Percentiles rank a stretch among this genome's conserved stretches.
These are phyloP conservation scores for Ilyonectria mors-panacis DNA, from an alignment of 2,329 filamentous ascomycete species.

Conservation along the genomic window DNA sequence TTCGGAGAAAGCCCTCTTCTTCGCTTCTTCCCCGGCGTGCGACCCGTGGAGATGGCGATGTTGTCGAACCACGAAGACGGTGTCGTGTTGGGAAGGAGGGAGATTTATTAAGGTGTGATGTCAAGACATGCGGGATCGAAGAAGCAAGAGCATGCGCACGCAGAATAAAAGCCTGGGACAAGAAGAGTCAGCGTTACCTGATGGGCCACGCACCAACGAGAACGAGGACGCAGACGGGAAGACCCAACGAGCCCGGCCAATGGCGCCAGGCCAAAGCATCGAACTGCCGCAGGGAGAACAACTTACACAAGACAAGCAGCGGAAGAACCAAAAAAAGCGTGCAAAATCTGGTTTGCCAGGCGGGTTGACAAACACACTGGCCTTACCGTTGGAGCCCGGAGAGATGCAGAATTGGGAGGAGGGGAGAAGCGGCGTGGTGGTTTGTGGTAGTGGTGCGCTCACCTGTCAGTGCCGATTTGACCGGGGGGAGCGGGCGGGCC, in stretches of 20 bases:
- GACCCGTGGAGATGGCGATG: slow-evolving; percentile 38
- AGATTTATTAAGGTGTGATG: slow-evolving; percentile 40
- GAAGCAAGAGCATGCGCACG: slow-evolving; percentile 36
- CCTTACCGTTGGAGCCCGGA: slow-evolving; percentile 29
- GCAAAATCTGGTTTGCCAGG: slow-evolving; percentile 23
- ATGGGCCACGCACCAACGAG: slow-evolving; percentile 26
- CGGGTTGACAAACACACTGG: slow-evolving; percentile 29
- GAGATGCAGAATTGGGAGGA: slow-evolving; percentile 23
- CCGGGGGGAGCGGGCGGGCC: slow-evolving; percentile 34
- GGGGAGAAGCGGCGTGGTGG: slow-evolving; percentile 25
- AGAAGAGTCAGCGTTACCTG: slow-evolving; percentile 39
- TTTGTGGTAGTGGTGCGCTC: slow-evolving; percentile 28
- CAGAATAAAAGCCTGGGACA: slow-evolving; percentile 39
- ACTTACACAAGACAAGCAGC: slow-evolving; percentile 32
- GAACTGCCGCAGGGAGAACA: slow-evolving; percentile 1
- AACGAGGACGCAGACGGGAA: slow-evolving; percentile 28
- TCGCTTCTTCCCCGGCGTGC: slow-evolving; percentile 38
- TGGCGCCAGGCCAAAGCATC: slow-evolving; percentile 30
- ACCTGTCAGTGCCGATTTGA: slow-evolving; percentile 27
- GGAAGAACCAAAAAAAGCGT: slow-evolving; percentile 9
- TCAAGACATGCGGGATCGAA: slow-evolving; percentile 50
- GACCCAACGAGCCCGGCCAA: slow-evolving; percentile 31
- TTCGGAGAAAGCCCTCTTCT: slow-evolving; percentile 36
- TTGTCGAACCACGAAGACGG: slow-evolving; percentile 32
- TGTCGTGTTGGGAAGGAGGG: slow-evolving; percentile 33